phyloP scores from a whole-genome alignment of 2,329 filamentous ascomycete genomes.

The Dryadomyces quercivorus region DNA sequence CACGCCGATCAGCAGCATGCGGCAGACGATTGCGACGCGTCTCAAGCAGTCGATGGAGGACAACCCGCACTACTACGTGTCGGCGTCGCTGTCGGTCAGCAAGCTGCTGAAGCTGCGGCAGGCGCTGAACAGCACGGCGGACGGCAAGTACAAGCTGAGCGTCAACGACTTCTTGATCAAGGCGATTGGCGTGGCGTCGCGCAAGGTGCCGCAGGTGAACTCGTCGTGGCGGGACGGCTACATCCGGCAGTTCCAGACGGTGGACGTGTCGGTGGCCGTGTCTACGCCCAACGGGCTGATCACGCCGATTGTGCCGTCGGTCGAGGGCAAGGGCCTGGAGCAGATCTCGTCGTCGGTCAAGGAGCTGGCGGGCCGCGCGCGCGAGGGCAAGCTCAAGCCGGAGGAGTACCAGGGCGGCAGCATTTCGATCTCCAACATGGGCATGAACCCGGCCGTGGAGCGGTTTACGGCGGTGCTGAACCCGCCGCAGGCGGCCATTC shows the following conservation, averaged over 20 bases:
- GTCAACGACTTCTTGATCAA: conserved; percentile 99
- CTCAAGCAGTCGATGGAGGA: conserved; percentile 80
- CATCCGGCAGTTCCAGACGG: conserved; percentile 86
- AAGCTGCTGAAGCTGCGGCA: conserved; percentile 95
- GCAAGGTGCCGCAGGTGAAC: conserved; percentile 93
- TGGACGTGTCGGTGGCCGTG: conserved; percentile 92
- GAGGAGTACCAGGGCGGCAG: conserved; percentile 98
- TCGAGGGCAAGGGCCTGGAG: conserved; percentile 75
- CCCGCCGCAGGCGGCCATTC: conserved; percentile 90
- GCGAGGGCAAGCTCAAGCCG: conserved; percentile 96
- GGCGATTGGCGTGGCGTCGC: conserved; percentile 75
- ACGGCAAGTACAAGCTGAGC: conserved; percentile 98
- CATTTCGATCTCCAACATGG: conserved; percentile 99
- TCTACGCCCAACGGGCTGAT: conserved; percentile 89
- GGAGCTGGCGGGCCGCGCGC: conserved; percentile 90
- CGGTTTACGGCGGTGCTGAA: conserved; percentile 98
- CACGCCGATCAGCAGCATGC: conserved; percentile 78
- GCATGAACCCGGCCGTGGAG: conserved; percentile 95
- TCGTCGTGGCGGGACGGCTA: conserved; percentile 83
- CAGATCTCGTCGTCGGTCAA: conserved; percentile 84
- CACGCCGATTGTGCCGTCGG: conserved; percentile 90
- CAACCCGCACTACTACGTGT: conserved; percentile 98
- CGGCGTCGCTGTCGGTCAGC: conserved; percentile 75
- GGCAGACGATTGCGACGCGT: conserved; percentile 91
- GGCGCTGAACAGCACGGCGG: conserved; percentile 76